A percentile compares a stretch with the other conserved stretches of the same genome.
Conservation (phyloP, 2,329 filamentous ascomycete genomes). For the Fusarium citri region DNA sequence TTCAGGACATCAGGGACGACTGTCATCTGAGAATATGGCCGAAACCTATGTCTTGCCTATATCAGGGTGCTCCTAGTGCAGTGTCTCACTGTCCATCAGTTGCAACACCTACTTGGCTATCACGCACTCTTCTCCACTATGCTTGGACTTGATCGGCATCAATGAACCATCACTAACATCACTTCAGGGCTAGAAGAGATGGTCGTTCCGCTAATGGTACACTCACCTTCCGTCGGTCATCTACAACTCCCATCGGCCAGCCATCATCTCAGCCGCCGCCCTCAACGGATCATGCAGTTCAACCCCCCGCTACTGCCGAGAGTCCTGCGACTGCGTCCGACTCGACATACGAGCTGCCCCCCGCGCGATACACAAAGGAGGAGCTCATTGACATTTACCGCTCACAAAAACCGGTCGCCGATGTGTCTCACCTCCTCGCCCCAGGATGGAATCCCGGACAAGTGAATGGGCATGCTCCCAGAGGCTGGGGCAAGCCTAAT, state of each 20-base stretch:
- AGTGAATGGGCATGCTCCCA: constrained; percentile 70
- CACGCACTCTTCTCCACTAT: constrained; percentile 20
- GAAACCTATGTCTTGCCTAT: background rate
- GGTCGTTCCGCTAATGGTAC: constrained; percentile 71
- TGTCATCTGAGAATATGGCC: background rate
- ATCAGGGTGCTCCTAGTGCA: background rate
- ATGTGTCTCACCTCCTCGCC: constrained; percentile 74
- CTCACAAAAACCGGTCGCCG: constrained; percentile 60
- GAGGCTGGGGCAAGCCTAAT: constrained; percentile 81
- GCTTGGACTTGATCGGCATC: background rate
- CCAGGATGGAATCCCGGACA: constrained; percentile 83
- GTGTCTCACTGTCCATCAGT: background rate
- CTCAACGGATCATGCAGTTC: constrained; percentile 55
- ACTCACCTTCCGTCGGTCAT: constrained; percentile 72
- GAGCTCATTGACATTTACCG: constrained; percentile 82
- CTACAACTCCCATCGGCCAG: constrained; percentile 65
- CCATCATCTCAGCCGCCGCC: constrained; percentile 52
- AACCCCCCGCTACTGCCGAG: constrained; percentile 52
- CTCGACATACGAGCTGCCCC: constrained; percentile 51
- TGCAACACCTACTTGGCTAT: constrained; percentile 3
- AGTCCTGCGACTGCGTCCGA: constrained; percentile 48
- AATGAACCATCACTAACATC: constrained; percentile 25
- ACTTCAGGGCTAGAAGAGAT: constrained; percentile 67
- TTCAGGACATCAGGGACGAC: background rate
- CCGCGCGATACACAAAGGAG: constrained; percentile 79